Evolutionary conservation across 176 grass and related monocot species (phyloP).

Genomic region (Canna indica): DNA sequence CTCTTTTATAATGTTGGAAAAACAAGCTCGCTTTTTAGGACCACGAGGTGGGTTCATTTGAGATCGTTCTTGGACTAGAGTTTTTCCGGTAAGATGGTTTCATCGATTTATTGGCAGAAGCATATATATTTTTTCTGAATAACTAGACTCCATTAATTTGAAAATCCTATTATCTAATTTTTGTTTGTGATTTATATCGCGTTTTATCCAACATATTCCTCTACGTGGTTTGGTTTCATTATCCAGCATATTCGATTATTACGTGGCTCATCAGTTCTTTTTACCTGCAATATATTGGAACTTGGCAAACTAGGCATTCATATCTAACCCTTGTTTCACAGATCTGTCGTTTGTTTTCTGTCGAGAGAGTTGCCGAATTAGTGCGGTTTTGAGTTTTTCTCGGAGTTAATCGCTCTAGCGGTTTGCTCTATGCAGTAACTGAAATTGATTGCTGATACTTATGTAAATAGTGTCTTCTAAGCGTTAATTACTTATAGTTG

Average conservation of each 20-base stretch:
- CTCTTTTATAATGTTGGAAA: background rate
- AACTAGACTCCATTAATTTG: background rate
- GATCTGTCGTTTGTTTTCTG: too few species aligned
- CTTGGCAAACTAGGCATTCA: too few species aligned
- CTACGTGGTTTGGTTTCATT: background rate
- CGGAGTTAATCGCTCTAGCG: too few species aligned
- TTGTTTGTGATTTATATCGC: background rate
- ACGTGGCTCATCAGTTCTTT: background rate
- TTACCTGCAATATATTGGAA: too few species aligned
- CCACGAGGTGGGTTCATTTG: background rate
- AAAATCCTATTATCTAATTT: too few species aligned
- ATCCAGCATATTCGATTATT: background rate
- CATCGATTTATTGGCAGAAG: background rate
- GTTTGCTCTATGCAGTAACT: background rate
- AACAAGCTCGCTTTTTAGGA: background rate
- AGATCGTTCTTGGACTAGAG: background rate
- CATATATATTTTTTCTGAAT: background rate
- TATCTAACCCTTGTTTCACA: too few species aligned
- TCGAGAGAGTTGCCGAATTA: too few species aligned
- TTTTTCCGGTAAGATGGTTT: background rate
- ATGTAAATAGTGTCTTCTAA: background rate
- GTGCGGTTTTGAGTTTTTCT: too few species aligned
- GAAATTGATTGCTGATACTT: background rate
- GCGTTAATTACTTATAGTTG: background rate
- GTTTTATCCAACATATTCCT: background rate